Evolutionary conservation across 2,329 filamentous ascomycete genomes (phyloP), one percentile per base, ranked within the genome.

Genomic region (Zymoseptoria brevis): DNA sequence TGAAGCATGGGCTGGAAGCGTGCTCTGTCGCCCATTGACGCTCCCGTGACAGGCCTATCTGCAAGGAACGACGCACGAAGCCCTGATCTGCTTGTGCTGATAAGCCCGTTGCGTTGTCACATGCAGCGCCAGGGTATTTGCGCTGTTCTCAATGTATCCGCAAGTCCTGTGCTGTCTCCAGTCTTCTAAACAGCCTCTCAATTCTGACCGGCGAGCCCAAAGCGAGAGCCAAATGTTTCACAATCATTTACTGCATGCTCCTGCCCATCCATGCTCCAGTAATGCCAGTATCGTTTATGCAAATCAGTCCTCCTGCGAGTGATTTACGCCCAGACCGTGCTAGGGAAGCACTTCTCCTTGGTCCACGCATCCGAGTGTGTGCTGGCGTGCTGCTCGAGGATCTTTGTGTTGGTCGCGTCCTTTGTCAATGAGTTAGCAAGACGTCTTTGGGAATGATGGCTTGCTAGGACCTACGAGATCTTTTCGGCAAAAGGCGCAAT

Each of bases 341-440:
- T 79, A 1, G 81, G 81, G 77, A 79, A 83, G 74, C 81, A 83
- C 75, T 82, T 82, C 75, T 83, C 80, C 75, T 82, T 83, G 0
- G 80, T 72, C 81, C 80, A 82, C 61, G 77, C 77, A 24, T 75
- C 71, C 62, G 78, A 74, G 66, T 83, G 81, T 4, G 79, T 82
- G 55, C 70, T 67, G 11, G 80, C 81, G 64, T 83, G 81, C n/a
- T 77, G 75, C 68, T 80, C 77, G 13, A 83, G 74, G 68, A 81
- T 79, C 50, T 76, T 74, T 56, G 76, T 72, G 66, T 82, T 81
- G 57, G 78, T 79, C 68, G 78, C 79, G 62, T 81, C 75, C 60
- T 62, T 58, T 7, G 9, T 3, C 13, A 8, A 19, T 1, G 16
- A 13, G 21, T 29, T 22, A 48, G 4, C 21, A 41, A 26, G 19